phyloP scores from a whole-genome alignment of 1,284 basidiomycete genomes.

The Trichosporon asahii region DNA sequence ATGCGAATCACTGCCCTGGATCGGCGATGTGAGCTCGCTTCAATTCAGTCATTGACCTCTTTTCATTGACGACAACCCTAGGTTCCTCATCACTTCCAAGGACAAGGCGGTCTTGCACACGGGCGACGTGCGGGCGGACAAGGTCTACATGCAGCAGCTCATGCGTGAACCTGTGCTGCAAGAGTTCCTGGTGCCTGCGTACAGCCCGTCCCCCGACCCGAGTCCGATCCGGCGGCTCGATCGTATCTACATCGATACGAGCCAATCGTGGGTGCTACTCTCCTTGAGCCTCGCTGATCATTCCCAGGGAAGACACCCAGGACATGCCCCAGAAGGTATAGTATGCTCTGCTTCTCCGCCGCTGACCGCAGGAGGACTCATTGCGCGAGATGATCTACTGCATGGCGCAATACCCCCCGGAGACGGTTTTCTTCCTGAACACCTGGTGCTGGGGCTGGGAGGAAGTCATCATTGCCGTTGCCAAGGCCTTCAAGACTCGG shows the following conservation, averaged over 20 bases:
- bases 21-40: constrained; percentile 68
- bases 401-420: constrained; percentile 64
- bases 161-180: constrained; percentile 66
- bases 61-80: constrained; percentile 40
- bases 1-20: constrained; percentile 93
- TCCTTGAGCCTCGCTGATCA: background rate
- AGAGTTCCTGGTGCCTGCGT: constrained; percentile 59
- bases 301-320: background rate
- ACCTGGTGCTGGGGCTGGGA: constrained; percentile 93
- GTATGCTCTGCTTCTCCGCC: constrained; percentile 11
- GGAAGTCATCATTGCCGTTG: constrained; percentile 71
- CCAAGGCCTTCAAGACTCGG: constrained; percentile 61
- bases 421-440: constrained; percentile 80
- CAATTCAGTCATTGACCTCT: constrained; percentile 2
- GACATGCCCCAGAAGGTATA: constrained; percentile 70
- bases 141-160: constrained; percentile 67
- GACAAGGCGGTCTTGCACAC: constrained; percentile 78
- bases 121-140: constrained; percentile 85
- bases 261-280: constrained; percentile 40
- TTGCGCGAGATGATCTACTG: constrained; percentile 64
- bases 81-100: constrained; percentile 79
- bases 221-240: constrained; percentile 54
- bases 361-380: constrained; percentile 60
- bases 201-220: background rate
- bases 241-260: constrained; percentile 81